A percentile compares a stretch with the other conserved stretches of the same genome.
These are phyloP conservation scores for Takakia lepidozioides DNA, from an alignment of 225 moss, liverwort and hornwort genomes.

Conservation along the genomic window DNA sequence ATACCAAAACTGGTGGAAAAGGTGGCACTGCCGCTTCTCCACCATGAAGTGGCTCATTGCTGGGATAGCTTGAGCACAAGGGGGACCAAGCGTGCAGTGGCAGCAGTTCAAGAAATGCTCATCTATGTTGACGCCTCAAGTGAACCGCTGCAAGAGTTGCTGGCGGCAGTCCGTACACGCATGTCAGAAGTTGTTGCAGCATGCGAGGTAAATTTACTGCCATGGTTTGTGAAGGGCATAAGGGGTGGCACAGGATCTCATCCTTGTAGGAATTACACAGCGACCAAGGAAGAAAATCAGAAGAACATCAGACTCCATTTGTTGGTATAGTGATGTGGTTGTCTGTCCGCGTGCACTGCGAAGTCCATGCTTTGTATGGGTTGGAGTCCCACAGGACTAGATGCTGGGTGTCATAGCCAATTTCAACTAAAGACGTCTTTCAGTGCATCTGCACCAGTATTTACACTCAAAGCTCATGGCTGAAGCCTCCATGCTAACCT, in stretches of 20 bases:
- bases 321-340: no score
- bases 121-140: constrained; percentile 82
- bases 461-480: no score
- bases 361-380: background rate
- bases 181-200: constrained; percentile 60
- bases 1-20: constrained; percentile 90
- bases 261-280: no score
- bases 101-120: constrained; percentile 77
- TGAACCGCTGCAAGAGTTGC: constrained; percentile 76
- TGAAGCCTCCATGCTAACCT: no score
- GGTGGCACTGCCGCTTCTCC: constrained; percentile 88
- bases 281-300: no score
- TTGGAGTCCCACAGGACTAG: background rate
- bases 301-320: no score
- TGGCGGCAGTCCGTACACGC: constrained; percentile 54
- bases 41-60: constrained; percentile 91
- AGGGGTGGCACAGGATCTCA: no score
- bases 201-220: constrained; percentile 80
- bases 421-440: no score
- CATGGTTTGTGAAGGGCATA: no score
- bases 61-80: constrained; percentile 84
- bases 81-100: constrained; percentile 71
- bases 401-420: no score
- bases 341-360: no score
- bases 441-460: no score